Evolutionary conservation across 768 basidiomycete genomes (phyloP), one percentile per base, ranked within the genome.

Genomic region (Chalciporus sphaerocephalus): DNA sequence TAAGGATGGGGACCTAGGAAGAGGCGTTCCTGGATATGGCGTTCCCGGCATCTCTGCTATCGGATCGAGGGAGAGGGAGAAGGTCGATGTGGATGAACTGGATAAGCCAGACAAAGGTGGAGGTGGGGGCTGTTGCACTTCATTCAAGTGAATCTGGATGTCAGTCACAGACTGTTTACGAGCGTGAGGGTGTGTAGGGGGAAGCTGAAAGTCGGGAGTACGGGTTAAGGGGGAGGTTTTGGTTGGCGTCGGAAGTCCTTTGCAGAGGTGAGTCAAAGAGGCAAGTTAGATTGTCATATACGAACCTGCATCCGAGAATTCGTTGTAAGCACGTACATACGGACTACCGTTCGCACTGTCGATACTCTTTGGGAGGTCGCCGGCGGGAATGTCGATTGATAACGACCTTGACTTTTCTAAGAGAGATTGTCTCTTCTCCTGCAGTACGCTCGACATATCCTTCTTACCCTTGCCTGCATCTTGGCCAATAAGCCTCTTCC

Each of bases 111-210:
- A 11, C 8, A 55, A 39, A n/a, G 46, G 48, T 1, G 46, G 23
- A 4, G 43, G 53, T 12, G 53, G 41, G 1, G 55, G 35, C 30
- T 52, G 58, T 44, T 58, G 52, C n/a, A 58, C 49, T 51, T 65
- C 66, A 25, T 65, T 60, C 20, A 69, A 41, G 36, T 66, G 65
- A 6, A 66, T 44, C 15, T 69, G 70, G 2, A 76, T 78, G 53
- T 85, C 82, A 10, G 80, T 46, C 4, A 87, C 64, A 15, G 87
- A 90, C 16, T 79, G 72, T 60, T 89, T 90, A 25, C 87, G 79
- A 0, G 85, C 87, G 50, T 90, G 87, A 0, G 87, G 87, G 55
- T 90, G 87, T 33, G 78, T 73, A 1, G 79, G 68, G 1, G 78
- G 69, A 0, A 84, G 67, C 6, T 76, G 68, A 20, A 85, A 73